A percentile compares a stretch with the other conserved stretches of the same genome.
Evolutionary conservation across 1,284 basidiomycete genomes (phyloP).

Genomic region (Wolfiporia cocos): DNA sequence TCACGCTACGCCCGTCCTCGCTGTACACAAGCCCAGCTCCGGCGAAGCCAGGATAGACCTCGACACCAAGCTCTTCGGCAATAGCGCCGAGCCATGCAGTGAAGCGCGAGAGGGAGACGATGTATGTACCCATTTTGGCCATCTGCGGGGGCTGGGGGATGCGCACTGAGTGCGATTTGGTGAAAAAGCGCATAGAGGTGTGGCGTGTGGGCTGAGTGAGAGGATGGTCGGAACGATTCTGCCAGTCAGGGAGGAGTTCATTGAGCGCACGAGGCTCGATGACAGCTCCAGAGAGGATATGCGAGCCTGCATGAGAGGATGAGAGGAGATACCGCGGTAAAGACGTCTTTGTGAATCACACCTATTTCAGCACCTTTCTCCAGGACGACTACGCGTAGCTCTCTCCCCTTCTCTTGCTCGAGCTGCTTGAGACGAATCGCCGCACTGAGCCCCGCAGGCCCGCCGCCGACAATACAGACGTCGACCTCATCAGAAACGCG

Average conservation of each 20-base stretch:
- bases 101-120: conserved; percentile 86
- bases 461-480: conserved; percentile 95
- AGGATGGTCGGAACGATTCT: conserved; percentile 46
- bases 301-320: conserved; percentile 62
- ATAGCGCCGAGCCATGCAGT: conserved; percentile 88
- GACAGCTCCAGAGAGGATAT: conserved; percentile 95
- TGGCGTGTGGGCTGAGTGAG: conserved; percentile 79
- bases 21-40: conserved; percentile 80
- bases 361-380: conserved; percentile 95
- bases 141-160: conserved; percentile 98
- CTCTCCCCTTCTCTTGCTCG: conserved; percentile 72
- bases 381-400: conserved; percentile 88
- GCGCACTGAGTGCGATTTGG: conserved; percentile 66
- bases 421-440: conserved; percentile 96
- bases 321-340: not conserved
- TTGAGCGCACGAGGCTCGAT: conserved; percentile 90
- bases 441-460: conserved; percentile 93
- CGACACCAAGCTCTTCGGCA: conserved; percentile 89
- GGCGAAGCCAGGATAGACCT: conserved; percentile 97
- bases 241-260: conserved; percentile 91
- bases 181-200: conserved; percentile 88
- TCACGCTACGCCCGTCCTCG: conserved; percentile 61
- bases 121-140: conserved; percentile 93
- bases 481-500: conserved; percentile 87
- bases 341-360: conserved; percentile 35